These are phyloP conservation scores for Hypericum androsaemum DNA, from an alignment of 345 rosid species.

Conservation along the genomic window DNA sequence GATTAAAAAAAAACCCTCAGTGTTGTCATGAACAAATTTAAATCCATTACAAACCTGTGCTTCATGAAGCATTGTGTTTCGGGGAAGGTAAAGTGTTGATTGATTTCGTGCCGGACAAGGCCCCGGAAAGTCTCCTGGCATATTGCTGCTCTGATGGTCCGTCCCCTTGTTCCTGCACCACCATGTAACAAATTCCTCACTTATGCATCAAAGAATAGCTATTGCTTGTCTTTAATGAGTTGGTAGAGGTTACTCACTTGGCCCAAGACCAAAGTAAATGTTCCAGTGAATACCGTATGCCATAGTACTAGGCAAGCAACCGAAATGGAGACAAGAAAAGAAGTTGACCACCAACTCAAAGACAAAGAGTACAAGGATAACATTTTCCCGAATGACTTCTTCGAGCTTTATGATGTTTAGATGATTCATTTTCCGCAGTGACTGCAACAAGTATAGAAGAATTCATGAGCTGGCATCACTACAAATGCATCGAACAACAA, in stretches of 20 bases:
- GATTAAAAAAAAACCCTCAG: too few species aligned
- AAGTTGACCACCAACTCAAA: slow-evolving; percentile 82
- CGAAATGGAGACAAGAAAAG: not conserved
- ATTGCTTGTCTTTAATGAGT: slow-evolving; percentile 74
- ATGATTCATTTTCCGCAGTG: slow-evolving; percentile 79
- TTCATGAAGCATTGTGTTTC: slow-evolving; percentile 36
- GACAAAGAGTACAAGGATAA: slow-evolving; percentile 66
- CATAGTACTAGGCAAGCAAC: not conserved
- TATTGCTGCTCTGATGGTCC: slow-evolving; percentile 42
- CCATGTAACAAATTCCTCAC: slow-evolving; percentile 40
- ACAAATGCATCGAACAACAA: slow-evolving; percentile 1
- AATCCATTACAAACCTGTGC: slow-evolving; percentile 29
- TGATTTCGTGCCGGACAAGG: slow-evolving; percentile 35
- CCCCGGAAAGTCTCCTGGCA: slow-evolving; percentile 36
- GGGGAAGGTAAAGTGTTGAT: slow-evolving; percentile 30
- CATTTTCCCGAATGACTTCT: slow-evolving; percentile 90
- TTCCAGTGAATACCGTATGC: too few species aligned
- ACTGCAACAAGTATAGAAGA: slow-evolving; percentile 30
- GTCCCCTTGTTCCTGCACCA: slow-evolving; percentile 45
- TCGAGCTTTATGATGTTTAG: slow-evolving; percentile 91
- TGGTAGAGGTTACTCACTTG: slow-evolving; percentile 90
- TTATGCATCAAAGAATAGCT: slow-evolving; percentile 63
- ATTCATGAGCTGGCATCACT: not conserved
- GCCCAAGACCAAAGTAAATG: not conserved
- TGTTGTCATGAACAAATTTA: too few species aligned